Evolutionary conservation across 108 stramenopile species (phyloP), one percentile per base, ranked within the genome.

Genomic region (Cyclotella atomus): DNA sequence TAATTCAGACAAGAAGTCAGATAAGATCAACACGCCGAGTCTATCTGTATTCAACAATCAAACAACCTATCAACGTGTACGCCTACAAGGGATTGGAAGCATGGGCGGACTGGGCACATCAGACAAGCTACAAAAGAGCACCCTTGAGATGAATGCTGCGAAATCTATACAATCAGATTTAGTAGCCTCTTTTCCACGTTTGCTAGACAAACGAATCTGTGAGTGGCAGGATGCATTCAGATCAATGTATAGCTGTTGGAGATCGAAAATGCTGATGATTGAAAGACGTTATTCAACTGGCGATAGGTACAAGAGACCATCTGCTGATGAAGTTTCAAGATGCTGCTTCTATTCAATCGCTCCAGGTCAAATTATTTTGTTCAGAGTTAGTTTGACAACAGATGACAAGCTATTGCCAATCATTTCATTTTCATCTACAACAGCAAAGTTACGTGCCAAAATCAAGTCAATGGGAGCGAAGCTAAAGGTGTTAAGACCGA

Each of bases 141-240:
- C 30, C 21, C 6, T 28, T 50, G 46, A 71, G 15, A 55, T 21
- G 10, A 38, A 54, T 20, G 12, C n/a, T 30, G 41, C 28, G 1
- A 55, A 29, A 61, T 3, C 21, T 29, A 5, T 47, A 5, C 20
- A 56, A 23, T 59, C 65, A 29, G 28, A 2, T 30, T 32, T 61
- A 21, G 24, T 44, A 12, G 34, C 77, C 36, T 65, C 70, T 10
- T 44, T 66, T 56, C 49, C 70, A 9, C 55, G 33, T 19, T 20
- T 79, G 41, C 61, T 77, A 35, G 59, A 67, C 0, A 73, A 76
- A 55, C 36, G 82, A 23, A 69, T 71, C 27, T 54, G 43, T 55
- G 85, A 85, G 45, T 85, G 85, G 85, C 82, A 81, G 52, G 82
- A 76, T 36, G 59, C 82, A 27, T 85, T 85, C 50, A 25, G 69